Evolutionary conservation across 176 grass and related monocot genomes (phyloP), one percentile per base, ranked within the genome.

Genomic region (Hordeum marinum): DNA sequence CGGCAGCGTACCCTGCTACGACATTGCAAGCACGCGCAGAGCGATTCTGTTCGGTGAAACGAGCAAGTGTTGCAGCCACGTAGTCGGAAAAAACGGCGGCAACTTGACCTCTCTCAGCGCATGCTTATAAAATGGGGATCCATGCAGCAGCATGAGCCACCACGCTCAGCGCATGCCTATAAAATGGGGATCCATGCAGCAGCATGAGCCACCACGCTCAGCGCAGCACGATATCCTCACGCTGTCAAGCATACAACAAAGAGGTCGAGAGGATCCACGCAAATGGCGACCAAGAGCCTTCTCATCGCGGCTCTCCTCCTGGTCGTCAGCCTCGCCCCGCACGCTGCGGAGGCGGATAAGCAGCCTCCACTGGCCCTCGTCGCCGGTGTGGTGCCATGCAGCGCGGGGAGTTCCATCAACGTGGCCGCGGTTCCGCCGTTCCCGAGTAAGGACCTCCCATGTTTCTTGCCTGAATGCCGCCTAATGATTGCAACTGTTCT

Each of bases 341-440:
- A 40, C 25, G 35, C 39, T 18, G 85, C 79, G 4, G 79, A 67
- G 59, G 62, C 18, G 1, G 36, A 25, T 14, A 37, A 6, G 65
- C 20, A 70, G 67, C 35, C 12, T 23, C 67, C 24, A 32, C 2
- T 45, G 17, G 52, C 11, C 72, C 2, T 82, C n/a, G 6, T 85
- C 79, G 40, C 54, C 5, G 94, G 90, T 36, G 9, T 74, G 8
- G 92, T 97, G 46, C 90, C 92, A 3, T 97, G 94, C 83, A 82
- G 75, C 85, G 2, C 62, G 1, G 87, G 88, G 18, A 79, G 20
- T 63, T 83, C 72, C 76, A 78, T 88, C 73, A 83, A 86, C 81
- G 21, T 31, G 3, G 42, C 76, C 0, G 26, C 40, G 7, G 60
- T 71, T 26, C 65, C 78, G 27, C 37, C 10, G 25, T 97, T 97